phyloP scores from a whole-genome alignment of 106 monocot genomes.

The Acanthochlamys bracteata region DNA sequence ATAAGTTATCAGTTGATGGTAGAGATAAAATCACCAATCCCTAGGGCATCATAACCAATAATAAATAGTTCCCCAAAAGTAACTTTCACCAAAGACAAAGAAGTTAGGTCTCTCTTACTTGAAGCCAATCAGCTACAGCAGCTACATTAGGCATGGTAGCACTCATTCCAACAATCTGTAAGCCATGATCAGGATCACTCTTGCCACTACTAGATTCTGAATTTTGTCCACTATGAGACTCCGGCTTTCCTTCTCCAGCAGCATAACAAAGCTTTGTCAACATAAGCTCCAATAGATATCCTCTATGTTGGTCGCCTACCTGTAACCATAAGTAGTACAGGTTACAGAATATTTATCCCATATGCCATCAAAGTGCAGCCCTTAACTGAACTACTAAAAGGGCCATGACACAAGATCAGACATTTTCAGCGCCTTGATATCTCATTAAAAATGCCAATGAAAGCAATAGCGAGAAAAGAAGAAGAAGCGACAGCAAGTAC shows the following conservation, averaged over 20 bases:
- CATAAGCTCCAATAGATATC: slow-evolving; percentile 92
- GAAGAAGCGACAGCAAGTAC: too few relatives aligned
- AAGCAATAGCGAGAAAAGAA: too few relatives aligned
- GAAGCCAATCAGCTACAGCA: slow-evolving; percentile 97
- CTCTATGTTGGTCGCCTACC: slow-evolving; percentile 90
- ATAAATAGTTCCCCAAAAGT: too few relatives aligned
- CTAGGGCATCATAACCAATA: too few relatives aligned
- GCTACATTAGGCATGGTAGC: slow-evolving; percentile 97
- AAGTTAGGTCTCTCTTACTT: slow-evolving; percentile 32
- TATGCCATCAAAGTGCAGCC: too few relatives aligned
- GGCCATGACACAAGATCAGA: too few relatives aligned
- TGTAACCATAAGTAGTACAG: slow-evolving; percentile 20
- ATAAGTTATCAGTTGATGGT: too few relatives aligned
- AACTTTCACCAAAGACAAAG: not conserved
- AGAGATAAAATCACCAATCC: too few relatives aligned
- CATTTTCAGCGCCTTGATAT: too few relatives aligned
- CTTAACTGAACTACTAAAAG: too few relatives aligned
- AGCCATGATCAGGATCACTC: slow-evolving; percentile 44
- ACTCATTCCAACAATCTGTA: slow-evolving; percentile 98
- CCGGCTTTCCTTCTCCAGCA: slow-evolving; percentile 74
- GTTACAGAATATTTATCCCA: too few relatives aligned
- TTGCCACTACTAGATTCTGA: slow-evolving; percentile 72
- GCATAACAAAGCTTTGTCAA: slow-evolving; percentile 96
- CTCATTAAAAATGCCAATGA: too few relatives aligned
- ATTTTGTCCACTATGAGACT: slow-evolving; percentile 45